Evolutionary conservation across 1,139 yeast species (phyloP).

Genomic region (Zygotorulaspora mrakii): DNA sequence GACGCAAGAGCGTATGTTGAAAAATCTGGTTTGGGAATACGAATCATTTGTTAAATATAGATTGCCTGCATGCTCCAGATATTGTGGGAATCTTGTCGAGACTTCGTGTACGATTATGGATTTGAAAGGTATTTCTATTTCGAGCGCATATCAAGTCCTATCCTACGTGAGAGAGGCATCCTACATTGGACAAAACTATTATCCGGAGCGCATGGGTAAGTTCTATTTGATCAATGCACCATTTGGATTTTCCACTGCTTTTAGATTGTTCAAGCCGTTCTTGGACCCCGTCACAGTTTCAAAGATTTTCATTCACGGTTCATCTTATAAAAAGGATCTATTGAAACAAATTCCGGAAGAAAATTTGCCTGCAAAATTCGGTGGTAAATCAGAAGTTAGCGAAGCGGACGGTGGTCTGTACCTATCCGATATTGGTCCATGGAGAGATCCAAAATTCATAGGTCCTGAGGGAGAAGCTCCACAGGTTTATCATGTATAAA

Average conservation of each 20-base stretch:
- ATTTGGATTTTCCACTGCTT: conserved; percentile 93
- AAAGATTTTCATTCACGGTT: conserved; percentile 84
- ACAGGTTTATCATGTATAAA: conserved; percentile 38
- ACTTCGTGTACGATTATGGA: conserved; percentile 96
- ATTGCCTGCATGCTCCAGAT: conserved; percentile 92
- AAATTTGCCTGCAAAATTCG: conserved; percentile 86
- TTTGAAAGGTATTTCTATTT: conserved; percentile 85
- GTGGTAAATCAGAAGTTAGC: conserved; percentile 68
- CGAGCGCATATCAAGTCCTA: conserved; percentile 80
- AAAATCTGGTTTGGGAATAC: conserved; percentile 95
- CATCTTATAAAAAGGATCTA: conserved; percentile 73
- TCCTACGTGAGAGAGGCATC: conserved; percentile 91
- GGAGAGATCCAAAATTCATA: conserved; percentile 84
- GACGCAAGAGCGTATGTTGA: conserved; percentile 92
- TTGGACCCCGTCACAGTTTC: conserved; percentile 98
- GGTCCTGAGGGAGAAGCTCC: conserved; percentile 90
- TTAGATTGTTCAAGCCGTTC: conserved; percentile 85
- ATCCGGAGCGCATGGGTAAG: conserved; percentile 99
- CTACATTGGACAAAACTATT: conserved; percentile 89
- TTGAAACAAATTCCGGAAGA: conserved; percentile 90
- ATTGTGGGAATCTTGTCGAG: conserved; percentile 72
- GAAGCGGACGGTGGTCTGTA: conserved; percentile 75
- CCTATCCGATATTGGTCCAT: conserved; percentile 90
- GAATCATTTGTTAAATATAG: conserved; percentile 82
- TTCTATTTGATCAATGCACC: conserved; percentile 95